Conservation (phyloP, 352 stramenopile genomes). For the Thalassiosira oceanica region DNA sequence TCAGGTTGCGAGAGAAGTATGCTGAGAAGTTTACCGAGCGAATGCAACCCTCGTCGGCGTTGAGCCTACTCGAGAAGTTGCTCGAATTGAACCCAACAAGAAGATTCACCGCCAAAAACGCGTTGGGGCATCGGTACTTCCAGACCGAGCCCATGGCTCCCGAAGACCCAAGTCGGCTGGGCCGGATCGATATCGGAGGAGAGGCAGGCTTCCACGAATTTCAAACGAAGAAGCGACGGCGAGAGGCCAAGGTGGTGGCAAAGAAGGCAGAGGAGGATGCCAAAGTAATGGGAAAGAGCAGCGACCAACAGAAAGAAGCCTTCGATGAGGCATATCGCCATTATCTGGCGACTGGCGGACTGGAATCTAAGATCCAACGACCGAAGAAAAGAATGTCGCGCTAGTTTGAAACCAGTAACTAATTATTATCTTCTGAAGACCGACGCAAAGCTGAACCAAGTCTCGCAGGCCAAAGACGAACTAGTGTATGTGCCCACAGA, state of each 20-base stretch:
- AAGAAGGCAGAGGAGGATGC: slow-evolving; percentile 54
- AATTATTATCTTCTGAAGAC: no score
- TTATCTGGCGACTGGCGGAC: no score
- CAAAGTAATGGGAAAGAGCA: slow-evolving; percentile 39
- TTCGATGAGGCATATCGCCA: slow-evolving; percentile 67
- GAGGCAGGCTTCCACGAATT: slow-evolving; percentile 77
- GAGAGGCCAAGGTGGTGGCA: slow-evolving; percentile 66
- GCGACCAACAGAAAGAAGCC: slow-evolving; percentile 66
- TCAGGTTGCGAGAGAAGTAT: no score
- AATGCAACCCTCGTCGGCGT: slow-evolving; percentile 37
- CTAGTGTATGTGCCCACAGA: no score
- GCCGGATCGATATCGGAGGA: slow-evolving; percentile 41
- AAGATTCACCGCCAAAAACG: slow-evolving; percentile 49
- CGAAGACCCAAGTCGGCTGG: slow-evolving; percentile 56
- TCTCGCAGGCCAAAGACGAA: no score
- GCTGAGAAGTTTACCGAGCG: no score
- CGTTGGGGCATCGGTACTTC: slow-evolving; percentile 45
- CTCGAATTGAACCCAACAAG: slow-evolving; percentile 51
- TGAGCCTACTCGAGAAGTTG: slow-evolving; percentile 52
- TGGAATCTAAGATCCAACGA: not conserved
- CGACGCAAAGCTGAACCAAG: no score
- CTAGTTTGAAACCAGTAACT: no score
- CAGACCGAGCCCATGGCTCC: no score
- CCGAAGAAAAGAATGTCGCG: not conserved
- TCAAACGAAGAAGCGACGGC: slow-evolving; percentile 76